phyloP scores from a whole-genome alignment of 2,329 filamentous ascomycete genomes.

The Ceratocystiopsis sp. region DNA sequence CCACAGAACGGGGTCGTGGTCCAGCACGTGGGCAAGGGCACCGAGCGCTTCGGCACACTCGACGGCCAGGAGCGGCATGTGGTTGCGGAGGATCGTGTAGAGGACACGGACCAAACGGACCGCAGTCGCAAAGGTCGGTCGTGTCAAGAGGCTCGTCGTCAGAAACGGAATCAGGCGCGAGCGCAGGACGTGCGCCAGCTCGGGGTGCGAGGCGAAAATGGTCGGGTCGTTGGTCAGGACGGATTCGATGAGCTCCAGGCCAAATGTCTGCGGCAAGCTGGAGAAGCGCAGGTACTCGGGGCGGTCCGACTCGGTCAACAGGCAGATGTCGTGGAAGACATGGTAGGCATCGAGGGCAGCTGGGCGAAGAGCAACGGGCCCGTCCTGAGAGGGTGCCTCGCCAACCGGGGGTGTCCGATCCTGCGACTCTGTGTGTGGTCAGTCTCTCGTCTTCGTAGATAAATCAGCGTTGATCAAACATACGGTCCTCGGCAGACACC shows the following conservation, averaged over 20 bases:
- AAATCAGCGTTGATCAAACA: too few species aligned
- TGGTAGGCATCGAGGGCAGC: constrained; percentile 76
- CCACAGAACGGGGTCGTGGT: constrained; percentile 73
- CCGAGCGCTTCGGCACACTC: constrained; percentile 75
- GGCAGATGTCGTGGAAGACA: constrained; percentile 77
- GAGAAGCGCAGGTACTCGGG: constrained; percentile 70
- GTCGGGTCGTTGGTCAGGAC: constrained; percentile 71
- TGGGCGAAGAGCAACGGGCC: constrained; percentile 47
- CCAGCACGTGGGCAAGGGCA: constrained; percentile 68
- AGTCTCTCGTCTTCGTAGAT: too few species aligned
- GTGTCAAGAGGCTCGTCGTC: constrained; percentile 60
- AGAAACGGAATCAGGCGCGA: constrained; percentile 68
- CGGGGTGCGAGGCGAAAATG: constrained; percentile 61
- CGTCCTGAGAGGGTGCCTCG: constrained; percentile 50
- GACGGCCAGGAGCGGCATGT: constrained; percentile 54
- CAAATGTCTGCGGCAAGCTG: constrained; percentile 63
- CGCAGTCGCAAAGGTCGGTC: constrained; percentile 62
- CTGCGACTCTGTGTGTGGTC: not conserved
- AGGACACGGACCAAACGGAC: constrained; percentile 71
- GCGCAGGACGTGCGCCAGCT: constrained; percentile 66
- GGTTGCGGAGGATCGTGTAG: constrained; percentile 62
- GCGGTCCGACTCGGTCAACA: constrained; percentile 69
- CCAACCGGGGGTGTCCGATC: constrained; percentile 40
- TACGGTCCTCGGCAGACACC: constrained; percentile 55
- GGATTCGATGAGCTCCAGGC: constrained; percentile 82